Conservation (phyloP, 2,329 filamentous ascomycete species). For the Trichoderma sp. region DNA sequence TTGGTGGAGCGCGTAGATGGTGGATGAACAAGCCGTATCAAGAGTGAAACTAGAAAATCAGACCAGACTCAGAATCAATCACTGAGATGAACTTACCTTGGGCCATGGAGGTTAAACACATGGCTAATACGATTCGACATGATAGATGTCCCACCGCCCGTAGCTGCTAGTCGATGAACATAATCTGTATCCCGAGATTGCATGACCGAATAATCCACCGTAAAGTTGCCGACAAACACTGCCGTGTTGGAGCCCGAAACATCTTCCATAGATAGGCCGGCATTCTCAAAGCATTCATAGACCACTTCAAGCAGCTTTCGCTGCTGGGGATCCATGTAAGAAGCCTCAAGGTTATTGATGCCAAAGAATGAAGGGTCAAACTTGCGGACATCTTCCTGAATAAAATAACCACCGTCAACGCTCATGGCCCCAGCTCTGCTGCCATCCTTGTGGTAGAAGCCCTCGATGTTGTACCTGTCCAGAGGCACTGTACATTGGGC, state of each 20-base stretch:
- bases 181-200: constrained; percentile 23
- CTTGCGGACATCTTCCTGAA: constrained; percentile 17
- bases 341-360: constrained; percentile 3
- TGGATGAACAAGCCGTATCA: constrained; percentile 37
- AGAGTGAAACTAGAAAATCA: constrained; percentile 4
- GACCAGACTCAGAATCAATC: not conserved
- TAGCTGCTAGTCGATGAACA: constrained; percentile 2
- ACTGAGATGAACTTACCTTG: constrained; percentile 26
- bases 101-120: constrained; percentile 32
- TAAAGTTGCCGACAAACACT: constrained; percentile 19
- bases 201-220: constrained; percentile 16
- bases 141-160: constrained; percentile 31
- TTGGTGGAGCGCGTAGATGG: constrained; percentile 27
- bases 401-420: constrained; percentile 28
- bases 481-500: constrained; percentile 28
- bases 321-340: constrained; percentile 31
- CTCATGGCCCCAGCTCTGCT: constrained; percentile 10
- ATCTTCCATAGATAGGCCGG: constrained; percentile 17
- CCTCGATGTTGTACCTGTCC: constrained; percentile 25
- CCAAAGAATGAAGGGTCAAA: constrained; percentile 14
- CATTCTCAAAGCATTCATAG: constrained; percentile 27
- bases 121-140: constrained; percentile 33
- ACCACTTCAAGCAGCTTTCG: constrained; percentile 31
- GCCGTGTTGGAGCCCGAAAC: constrained; percentile 14
- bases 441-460: constrained; percentile 20